Percentiles rank a stretch among this genome's conserved stretches.
These are phyloP conservation scores for Pontederia paniculata DNA, from an alignment of 176 grass and related monocot species.

Conservation along the genomic window DNA sequence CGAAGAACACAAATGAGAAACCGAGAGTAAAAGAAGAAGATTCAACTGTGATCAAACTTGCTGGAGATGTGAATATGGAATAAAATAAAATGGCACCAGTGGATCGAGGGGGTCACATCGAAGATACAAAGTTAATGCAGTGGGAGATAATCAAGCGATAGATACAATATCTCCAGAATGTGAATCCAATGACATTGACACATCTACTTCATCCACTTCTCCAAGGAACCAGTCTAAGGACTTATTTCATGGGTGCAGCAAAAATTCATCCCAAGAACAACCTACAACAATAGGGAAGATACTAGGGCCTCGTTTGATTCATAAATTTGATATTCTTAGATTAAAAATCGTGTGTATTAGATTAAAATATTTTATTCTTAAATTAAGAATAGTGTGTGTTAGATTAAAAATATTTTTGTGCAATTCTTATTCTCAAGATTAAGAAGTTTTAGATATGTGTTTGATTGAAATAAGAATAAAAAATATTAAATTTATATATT, in stretches of 20 bases:
- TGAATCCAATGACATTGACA: not conserved
- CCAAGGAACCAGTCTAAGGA: not conserved
- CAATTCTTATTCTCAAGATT: too few relatives aligned
- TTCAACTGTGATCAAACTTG: not conserved
- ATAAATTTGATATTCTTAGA: too few relatives aligned
- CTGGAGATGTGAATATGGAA: not conserved
- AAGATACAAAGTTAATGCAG: conserved; percentile 18
- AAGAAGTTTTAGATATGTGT: too few relatives aligned
- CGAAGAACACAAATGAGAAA: conserved; percentile 6
- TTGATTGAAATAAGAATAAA: too few relatives aligned
- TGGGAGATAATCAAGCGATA: conserved; percentile 17
- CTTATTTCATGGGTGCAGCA: not conserved
- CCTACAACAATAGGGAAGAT: not conserved
- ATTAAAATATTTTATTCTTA: too few relatives aligned
- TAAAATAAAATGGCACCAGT: not conserved
- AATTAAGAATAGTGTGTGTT: too few relatives aligned
- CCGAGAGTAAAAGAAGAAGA: not conserved
- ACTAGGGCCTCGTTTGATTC: too few relatives aligned
- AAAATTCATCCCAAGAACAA: not conserved
- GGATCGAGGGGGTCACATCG: not conserved
- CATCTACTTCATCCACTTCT: conserved; percentile 1
- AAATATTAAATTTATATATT: too few relatives aligned
- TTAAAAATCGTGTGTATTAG: too few relatives aligned
- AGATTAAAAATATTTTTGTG: too few relatives aligned
- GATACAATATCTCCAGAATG: conserved; percentile 8